These are phyloP conservation scores for Tetrapisispora fleetii DNA, from an alignment of 805 yeast genomes.

Conservation along the genomic window DNA sequence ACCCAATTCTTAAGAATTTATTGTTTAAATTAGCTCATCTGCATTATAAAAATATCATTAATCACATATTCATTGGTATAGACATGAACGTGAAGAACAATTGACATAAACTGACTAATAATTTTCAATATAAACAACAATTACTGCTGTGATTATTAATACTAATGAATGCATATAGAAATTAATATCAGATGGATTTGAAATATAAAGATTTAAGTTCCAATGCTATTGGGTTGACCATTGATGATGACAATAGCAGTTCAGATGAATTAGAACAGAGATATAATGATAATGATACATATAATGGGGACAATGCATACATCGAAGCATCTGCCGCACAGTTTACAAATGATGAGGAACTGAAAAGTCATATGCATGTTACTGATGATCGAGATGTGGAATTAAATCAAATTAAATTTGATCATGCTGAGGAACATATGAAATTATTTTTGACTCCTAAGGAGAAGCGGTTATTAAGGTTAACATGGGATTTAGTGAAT, in stretches of 20 bases:
- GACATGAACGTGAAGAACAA: too few species aligned
- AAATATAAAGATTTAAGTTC: neutral
- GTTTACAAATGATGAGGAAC: neutral
- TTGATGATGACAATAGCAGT: constrained; percentile 1
- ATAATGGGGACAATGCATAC: too few species aligned
- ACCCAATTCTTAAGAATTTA: too few species aligned
- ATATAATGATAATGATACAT: neutral
- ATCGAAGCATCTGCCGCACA: neutral
- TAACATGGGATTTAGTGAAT: neutral
- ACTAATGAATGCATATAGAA: neutral
- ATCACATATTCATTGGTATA: too few species aligned
- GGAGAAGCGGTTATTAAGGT: neutral
- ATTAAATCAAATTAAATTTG: neutral
- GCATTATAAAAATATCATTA: too few species aligned
- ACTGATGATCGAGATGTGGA: neutral
- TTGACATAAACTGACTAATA: too few species aligned
- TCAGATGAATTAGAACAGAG: neutral
- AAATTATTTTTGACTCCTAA: neutral
- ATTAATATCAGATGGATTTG: neutral
- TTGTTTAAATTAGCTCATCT: too few species aligned
- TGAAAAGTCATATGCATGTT: neutral
- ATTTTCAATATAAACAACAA: too few species aligned
- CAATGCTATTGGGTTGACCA: neutral
- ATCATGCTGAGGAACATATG: neutral
- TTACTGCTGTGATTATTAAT: too few species aligned